Evolutionary conservation across 345 rosid genomes (phyloP).

Genomic region (Murraya koenigii): DNA sequence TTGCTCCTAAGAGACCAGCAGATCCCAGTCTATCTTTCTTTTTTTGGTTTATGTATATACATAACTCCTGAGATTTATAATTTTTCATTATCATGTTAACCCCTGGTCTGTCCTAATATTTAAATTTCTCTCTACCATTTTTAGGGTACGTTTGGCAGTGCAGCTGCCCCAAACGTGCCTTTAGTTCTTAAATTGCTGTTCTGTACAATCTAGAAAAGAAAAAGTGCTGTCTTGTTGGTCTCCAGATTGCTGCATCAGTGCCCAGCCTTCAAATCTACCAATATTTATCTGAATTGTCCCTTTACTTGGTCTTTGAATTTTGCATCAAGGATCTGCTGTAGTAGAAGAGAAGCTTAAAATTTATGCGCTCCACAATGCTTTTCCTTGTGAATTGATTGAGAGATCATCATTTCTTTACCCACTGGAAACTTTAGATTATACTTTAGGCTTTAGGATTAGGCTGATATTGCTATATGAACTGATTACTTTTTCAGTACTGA

Average conservation of each 20-base stretch:
- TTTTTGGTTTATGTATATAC: not conserved
- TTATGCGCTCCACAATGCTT: not conserved
- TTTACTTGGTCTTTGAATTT: not conserved
- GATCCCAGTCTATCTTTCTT: not conserved
- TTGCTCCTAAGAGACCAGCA: not conserved
- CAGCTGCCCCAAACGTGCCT: no score
- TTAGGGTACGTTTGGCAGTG: no score
- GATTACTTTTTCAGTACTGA: not conserved
- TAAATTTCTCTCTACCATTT: not conserved
- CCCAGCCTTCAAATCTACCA: not conserved
- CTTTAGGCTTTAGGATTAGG: not conserved
- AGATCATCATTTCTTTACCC: not conserved
- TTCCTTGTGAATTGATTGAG: not conserved
- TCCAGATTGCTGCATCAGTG: not conserved
- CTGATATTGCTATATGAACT: not conserved
- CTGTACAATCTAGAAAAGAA: not conserved
- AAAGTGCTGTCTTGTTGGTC: not conserved
- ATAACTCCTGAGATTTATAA: not conserved
- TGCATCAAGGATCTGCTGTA: not conserved
- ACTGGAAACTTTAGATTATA: not conserved
- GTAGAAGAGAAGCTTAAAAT: not conserved
- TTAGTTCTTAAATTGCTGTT: not conserved
- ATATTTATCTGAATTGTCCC: not conserved
- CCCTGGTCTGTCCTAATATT: not conserved
- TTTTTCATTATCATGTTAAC: not conserved